Conservation (phyloP, 225 moss, liverwort and hornwort species). For the Pseudisothecium myosuroides region DNA sequence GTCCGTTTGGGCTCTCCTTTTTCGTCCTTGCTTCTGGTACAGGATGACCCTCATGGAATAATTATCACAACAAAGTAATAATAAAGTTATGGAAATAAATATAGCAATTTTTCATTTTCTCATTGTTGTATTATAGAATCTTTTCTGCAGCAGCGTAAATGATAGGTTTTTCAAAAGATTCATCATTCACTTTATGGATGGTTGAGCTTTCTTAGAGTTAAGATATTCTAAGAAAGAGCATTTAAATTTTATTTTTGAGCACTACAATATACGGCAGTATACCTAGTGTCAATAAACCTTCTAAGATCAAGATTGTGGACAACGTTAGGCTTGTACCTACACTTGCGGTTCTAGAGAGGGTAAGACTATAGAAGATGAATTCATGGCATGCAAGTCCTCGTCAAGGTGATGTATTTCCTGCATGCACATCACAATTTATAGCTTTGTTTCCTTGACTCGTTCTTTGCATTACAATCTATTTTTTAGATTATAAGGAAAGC, state of each 20-base stretch:
- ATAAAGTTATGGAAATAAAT: not conserved
- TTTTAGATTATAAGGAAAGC: not conserved
- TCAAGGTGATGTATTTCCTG: slow-evolving; percentile 41
- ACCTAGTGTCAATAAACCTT: not conserved
- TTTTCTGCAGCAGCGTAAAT: not conserved
- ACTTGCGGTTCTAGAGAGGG: slow-evolving; percentile 13
- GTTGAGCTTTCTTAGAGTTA: not conserved
- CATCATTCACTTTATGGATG: not conserved
- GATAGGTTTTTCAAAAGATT: not conserved
- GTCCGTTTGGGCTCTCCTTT: slow-evolving; percentile 45
- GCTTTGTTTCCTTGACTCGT: accelerated
- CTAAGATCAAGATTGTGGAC: not conserved
- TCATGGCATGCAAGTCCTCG: slow-evolving; percentile 28
- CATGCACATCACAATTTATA: not conserved
- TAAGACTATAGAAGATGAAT: not conserved
- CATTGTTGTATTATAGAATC: not conserved
- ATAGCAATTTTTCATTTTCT: not conserved
- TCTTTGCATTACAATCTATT: not conserved
- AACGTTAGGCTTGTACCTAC: slow-evolving; percentile 30
- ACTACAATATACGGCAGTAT: too few relatives aligned
- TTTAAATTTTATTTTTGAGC: not conserved
- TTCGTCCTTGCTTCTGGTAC: slow-evolving; percentile 19
- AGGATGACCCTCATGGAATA: not conserved
- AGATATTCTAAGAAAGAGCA: not conserved
- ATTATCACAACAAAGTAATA: not conserved